These are phyloP conservation scores for Sphenostylis stenocarpa DNA, from an alignment of 306 rosid genomes.

Conservation along the genomic window DNA sequence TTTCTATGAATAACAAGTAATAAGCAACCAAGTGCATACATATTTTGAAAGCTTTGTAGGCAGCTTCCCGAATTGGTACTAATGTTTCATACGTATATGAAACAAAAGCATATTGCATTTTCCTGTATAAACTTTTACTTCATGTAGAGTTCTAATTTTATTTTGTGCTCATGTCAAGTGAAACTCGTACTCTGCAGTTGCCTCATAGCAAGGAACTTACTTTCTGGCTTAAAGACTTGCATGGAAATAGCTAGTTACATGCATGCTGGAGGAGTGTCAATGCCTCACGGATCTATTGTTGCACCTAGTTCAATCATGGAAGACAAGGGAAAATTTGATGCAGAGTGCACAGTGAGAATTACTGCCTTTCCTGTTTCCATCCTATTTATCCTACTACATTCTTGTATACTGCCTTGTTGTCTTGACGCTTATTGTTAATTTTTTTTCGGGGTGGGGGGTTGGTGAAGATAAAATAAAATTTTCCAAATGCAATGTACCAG, in stretches of 20 bases:
- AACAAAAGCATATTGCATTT: conserved; percentile 8
- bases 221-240: conserved; percentile 93
- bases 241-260: conserved; percentile 76
- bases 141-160: conserved; percentile 18
- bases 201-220: conserved; percentile 95
- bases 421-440: conserved; percentile 1
- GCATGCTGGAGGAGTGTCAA: conserved; percentile 69
- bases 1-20: background rate
- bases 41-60: conserved; percentile 19
- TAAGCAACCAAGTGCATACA: conserved; percentile 3
- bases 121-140: conserved; percentile 14
- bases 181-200: conserved; percentile 65
- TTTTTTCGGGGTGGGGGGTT: conserved; percentile 9
- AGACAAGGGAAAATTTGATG: conserved; percentile 58
- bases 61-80: conserved; percentile 2
- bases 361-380: conserved; percentile 11
- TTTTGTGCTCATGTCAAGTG: conserved; percentile 30
- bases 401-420: conserved; percentile 12
- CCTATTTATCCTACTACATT: background rate
- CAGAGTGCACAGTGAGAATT: conserved; percentile 58
- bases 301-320: conserved; percentile 57
- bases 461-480: background rate
- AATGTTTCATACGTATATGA: conserved; percentile 12
- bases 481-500: background rate
- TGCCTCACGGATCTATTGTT: conserved; percentile 46